A percentile compares a stretch with the other conserved stretches of the same genome.
Evolutionary conservation across 208 protist species (phyloP).

Genomic region (Crithidia bombi): DNA sequence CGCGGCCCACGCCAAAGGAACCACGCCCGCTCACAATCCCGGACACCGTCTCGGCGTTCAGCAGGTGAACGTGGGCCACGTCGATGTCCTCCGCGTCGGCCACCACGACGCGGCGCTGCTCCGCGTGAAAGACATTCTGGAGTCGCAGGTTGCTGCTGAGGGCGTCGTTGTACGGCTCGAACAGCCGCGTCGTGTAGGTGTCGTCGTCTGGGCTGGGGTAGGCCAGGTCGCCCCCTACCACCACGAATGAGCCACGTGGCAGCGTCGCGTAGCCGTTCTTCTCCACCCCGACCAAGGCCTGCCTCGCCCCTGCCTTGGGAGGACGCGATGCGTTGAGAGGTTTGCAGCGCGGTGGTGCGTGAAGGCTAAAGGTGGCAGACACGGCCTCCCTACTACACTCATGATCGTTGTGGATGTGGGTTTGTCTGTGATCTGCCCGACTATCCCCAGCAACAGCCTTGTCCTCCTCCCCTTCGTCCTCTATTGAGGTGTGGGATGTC

Average conservation of each 20-base stretch:
- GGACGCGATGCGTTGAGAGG: background rate
- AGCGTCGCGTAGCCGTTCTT: conserved; percentile 35
- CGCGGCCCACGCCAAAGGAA: conserved; percentile 27
- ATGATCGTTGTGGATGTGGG: background rate
- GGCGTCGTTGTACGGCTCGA: conserved; percentile 74
- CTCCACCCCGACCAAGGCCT: background rate
- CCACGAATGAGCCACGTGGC: conserved; percentile 75
- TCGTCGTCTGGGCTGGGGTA: conserved; percentile 82
- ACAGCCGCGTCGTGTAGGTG: conserved; percentile 75
- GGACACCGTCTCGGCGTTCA: conserved; percentile 53
- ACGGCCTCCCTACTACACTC: background rate
- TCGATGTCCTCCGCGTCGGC: conserved; percentile 50
- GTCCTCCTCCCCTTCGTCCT: background rate
- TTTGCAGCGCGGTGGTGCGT: background rate
- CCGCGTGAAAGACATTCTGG: conserved; percentile 48
- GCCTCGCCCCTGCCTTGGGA: background rate
- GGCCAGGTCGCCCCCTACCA: conserved; percentile 84
- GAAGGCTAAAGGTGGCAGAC: background rate
- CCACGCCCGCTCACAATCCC: conserved; percentile 36
- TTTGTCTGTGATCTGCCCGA: too few species aligned
- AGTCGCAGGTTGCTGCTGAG: conserved; percentile 50
- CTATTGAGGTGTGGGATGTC: too few species aligned
- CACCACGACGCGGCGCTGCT: conserved; percentile 52
- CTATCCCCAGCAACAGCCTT: too few species aligned
- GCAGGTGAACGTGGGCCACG: conserved; percentile 58